Evolutionary conservation across 2,329 filamentous ascomycete genomes (phyloP).

Genomic region (Teratosphaeria viscida): DNA sequence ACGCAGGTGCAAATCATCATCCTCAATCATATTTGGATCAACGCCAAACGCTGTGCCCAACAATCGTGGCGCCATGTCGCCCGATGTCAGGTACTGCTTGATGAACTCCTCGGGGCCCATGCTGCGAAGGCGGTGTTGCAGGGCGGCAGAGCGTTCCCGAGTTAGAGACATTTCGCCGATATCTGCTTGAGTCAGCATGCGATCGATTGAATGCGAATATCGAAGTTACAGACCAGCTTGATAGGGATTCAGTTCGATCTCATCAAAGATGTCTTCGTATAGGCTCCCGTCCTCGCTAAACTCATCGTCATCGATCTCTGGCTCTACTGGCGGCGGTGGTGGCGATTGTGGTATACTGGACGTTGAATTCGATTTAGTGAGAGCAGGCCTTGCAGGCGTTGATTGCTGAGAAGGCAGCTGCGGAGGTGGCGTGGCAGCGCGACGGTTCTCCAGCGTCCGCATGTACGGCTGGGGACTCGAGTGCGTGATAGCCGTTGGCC

Average conservation of each 20-base stretch:
- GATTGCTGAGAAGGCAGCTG: neutral
- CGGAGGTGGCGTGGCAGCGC: neutral
- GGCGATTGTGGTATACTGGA: neutral
- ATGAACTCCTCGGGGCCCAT: slow-evolving; percentile 71
- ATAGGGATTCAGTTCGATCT: slow-evolving; percentile 6
- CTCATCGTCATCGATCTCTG: slow-evolving; percentile 2
- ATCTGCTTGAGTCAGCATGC: neutral
- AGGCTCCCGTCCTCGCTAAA: slow-evolving; percentile 1
- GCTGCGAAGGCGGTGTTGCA: slow-evolving; percentile 1
- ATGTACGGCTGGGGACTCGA: neutral
- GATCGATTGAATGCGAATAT: neutral
- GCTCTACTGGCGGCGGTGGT: neutral
- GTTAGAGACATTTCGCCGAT: neutral
- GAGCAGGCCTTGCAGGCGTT: neutral
- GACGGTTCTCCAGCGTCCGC: neutral
- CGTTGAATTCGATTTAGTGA: neutral
- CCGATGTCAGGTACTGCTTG: slow-evolving; percentile 57
- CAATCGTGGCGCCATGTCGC: slow-evolving; percentile 59
- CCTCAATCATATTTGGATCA: slow-evolving; percentile 52
- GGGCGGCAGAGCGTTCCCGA: neutral
- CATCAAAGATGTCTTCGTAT: slow-evolving; percentile 5
- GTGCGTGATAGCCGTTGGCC: neutral
- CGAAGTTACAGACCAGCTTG: neutral
- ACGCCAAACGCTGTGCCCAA: slow-evolving; percentile 80
- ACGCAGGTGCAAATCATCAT: slow-evolving; percentile 59